A percentile compares a stretch with the other conserved stretches of the same genome.
These are phyloP conservation scores for Ambrosiella beaveri DNA, from an alignment of 2,329 filamentous ascomycete species.

Conservation along the genomic window DNA sequence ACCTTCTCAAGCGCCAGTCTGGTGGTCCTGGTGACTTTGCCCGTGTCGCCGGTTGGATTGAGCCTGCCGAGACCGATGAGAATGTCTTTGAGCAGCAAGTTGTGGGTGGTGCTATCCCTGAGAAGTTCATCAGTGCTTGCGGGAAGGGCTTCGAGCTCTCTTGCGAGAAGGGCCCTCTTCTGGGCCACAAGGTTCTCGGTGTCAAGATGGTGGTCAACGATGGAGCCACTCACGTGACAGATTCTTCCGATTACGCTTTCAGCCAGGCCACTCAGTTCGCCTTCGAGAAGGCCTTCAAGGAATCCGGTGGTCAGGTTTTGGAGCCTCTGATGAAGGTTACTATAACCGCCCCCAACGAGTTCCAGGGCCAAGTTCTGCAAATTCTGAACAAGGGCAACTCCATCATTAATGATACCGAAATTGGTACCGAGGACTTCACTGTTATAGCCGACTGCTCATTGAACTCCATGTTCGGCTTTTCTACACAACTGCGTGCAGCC, in stretches of 20 bases:
- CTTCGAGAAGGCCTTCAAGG: constrained; percentile 82
- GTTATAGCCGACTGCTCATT: constrained; percentile 81
- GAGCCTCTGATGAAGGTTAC: constrained; percentile 98
- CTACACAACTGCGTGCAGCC: constrained; percentile 71
- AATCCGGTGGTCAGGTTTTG: constrained; percentile 66
- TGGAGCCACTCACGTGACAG: constrained; percentile 90
- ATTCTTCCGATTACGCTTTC: constrained; percentile 95
- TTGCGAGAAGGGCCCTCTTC: constrained; percentile 71
- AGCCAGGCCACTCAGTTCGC: constrained; percentile 88
- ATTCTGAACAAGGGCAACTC: constrained; percentile 94
- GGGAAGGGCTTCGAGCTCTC: constrained; percentile 81
- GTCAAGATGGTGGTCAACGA: constrained; percentile 86
- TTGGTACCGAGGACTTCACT: constrained; percentile 84
- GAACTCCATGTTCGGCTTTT: constrained; percentile 97
- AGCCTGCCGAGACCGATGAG: constrained; percentile 54
- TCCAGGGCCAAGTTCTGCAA: constrained; percentile 90
- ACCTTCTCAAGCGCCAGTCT: constrained; percentile 83
- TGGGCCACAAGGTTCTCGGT: constrained; percentile 86
- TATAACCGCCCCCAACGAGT: constrained; percentile 88
- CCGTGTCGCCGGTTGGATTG: constrained; percentile 78
- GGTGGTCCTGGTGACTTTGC: constrained; percentile 93
- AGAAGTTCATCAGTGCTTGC: constrained; percentile 90
- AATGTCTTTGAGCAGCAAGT: constrained; percentile 82
- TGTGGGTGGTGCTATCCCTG: constrained; percentile 74
- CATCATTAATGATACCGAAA: constrained; percentile 88